phyloP scores from a whole-genome alignment of 1,139 yeast genomes.

The Yamadazyma pseudoaaseri region DNA sequence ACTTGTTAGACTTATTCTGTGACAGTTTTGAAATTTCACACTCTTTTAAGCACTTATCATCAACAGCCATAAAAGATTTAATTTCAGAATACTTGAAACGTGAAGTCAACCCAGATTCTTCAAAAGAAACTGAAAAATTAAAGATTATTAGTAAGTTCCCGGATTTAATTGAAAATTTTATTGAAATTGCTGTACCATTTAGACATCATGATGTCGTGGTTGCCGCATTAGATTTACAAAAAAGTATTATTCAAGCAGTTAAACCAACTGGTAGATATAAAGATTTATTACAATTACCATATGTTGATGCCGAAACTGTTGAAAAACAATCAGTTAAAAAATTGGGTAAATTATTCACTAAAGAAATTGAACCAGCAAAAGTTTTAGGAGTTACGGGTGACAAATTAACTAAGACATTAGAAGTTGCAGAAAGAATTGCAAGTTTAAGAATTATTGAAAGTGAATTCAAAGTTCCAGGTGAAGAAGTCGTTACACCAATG shows the following conservation, averaged over 20 bases:
- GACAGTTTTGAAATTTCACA: conserved; percentile 59
- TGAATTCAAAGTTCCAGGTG: conserved; percentile 87
- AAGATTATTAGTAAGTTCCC: conserved; percentile 65
- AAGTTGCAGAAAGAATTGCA: conserved; percentile 69
- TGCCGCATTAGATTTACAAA: conserved; percentile 65
- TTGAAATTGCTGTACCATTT: conserved; percentile 80
- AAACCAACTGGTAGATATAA: conserved; percentile 54
- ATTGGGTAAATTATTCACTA: conserved; percentile 63
- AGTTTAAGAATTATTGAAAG: conserved; percentile 67
- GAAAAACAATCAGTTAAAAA: conserved; percentile 50
- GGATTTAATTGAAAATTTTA: conserved; percentile 63
- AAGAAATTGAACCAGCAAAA: conserved; percentile 49
- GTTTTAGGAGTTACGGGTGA: conserved; percentile 55
- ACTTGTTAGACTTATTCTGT: conserved; percentile 61
- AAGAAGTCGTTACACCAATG: conserved; percentile 67
- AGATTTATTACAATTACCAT: conserved; percentile 80
- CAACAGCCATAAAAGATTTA: conserved; percentile 49
- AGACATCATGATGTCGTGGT: conserved; percentile 67
- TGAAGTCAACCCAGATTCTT: conserved; percentile 23
- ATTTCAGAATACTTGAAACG: conserved; percentile 61
- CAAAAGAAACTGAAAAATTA: conserved; percentile 44
- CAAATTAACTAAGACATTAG: conserved; percentile 48
- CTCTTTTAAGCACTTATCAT: conserved; percentile 36
- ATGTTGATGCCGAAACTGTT: conserved; percentile 49
- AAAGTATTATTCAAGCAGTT: conserved; percentile 77